Base-by-base conservation (phyloP, 345 rosid genomes). In the Pistacia integerrima region DNA sequence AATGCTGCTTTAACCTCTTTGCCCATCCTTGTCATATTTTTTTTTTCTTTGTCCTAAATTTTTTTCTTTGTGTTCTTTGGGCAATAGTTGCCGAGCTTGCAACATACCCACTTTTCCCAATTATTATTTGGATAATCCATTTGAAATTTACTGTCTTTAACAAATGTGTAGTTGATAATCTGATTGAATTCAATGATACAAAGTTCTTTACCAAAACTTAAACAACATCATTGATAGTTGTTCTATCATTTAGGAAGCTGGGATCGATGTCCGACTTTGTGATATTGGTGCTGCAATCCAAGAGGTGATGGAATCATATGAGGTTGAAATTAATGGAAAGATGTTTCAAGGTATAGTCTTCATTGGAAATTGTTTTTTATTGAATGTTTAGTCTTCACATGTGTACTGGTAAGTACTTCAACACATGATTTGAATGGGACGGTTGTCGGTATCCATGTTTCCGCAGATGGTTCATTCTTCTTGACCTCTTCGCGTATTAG, bases 231-330 rank as follows among this genome's bases (percentile, higher is more conserved):
- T 11, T 64, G 20, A 74, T 63, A 64, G 30, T 55, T 3, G 52
- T 67, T 69, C 72, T 36, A 81, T 74, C 69, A 63, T 85, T 59
- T 74, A 91, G 99, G 99, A 96, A 90, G 73, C 98, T 78, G 95
- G 99, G 20, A 94, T 96, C 2, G 98, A 96, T 80, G 99, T 94
- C 61, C 97, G 98, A 76, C 94, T 92, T 58, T 91, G 97, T 76
- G 97, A 96, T 78, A 87, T 96, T 73, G 99, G 98, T 81, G 97
- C 99, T 80, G 98, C 99, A 70, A 94, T 96, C 84, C 96, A 94
- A 84, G 98, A 96, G 82, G 99, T 94, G 70, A 96, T 94, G 97
- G 97, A 94, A 84, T 96, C 99, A 8, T 87, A 94, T 56, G 99
- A 96, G 83, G 98, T 96, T 84, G 98, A 96, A 82, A 96, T 94